Percentiles rank a stretch among this genome's conserved stretches.
phyloP scores from a whole-genome alignment of 345 rosid genomes.

The Brassica cretica region DNA sequence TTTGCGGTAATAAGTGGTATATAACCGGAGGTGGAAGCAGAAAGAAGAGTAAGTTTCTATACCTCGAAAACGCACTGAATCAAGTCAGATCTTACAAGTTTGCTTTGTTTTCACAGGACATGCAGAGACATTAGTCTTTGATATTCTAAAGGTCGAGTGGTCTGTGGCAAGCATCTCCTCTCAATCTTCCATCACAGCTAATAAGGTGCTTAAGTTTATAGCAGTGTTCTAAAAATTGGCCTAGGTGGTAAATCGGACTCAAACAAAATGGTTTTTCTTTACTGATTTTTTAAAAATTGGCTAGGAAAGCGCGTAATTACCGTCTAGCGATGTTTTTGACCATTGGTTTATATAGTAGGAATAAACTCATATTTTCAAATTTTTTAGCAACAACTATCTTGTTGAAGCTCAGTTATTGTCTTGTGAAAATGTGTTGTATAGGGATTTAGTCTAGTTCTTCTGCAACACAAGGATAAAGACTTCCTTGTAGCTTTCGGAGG shows the following conservation, averaged over 20 bases:
- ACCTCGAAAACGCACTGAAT: slow-evolving; percentile 17
- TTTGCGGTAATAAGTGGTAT: slow-evolving; percentile 93
- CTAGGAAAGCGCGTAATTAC: too few species aligned
- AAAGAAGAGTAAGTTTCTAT: slow-evolving; percentile 68
- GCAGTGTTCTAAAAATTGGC: too few species aligned
- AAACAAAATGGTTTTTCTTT: too few species aligned
- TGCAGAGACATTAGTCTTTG: slow-evolving; percentile 79
- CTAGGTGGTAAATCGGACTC: too few species aligned
- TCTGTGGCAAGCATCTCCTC: slow-evolving; percentile 70
- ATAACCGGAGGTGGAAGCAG: slow-evolving; percentile 97
- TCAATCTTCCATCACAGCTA: slow-evolving; percentile 68
- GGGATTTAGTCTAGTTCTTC: slow-evolving; percentile 91
- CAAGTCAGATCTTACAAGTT: neutral
- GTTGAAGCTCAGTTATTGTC: neutral
- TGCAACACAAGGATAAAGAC: slow-evolving; percentile 88
- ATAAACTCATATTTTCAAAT: neutral
- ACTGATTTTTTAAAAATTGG: too few species aligned
- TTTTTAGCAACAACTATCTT: neutral
- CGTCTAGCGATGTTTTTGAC: too few species aligned
- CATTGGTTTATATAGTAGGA: neutral
- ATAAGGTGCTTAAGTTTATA: slow-evolving; percentile 52
- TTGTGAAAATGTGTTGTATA: slow-evolving; percentile 30
- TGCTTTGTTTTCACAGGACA: slow-evolving; percentile 58
- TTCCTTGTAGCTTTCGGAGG: slow-evolving; percentile 97
- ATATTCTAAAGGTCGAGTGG: slow-evolving; percentile 78